Base-by-base conservation (phyloP, 805 yeast species). In the Suhomyces canberraensis region DNA sequence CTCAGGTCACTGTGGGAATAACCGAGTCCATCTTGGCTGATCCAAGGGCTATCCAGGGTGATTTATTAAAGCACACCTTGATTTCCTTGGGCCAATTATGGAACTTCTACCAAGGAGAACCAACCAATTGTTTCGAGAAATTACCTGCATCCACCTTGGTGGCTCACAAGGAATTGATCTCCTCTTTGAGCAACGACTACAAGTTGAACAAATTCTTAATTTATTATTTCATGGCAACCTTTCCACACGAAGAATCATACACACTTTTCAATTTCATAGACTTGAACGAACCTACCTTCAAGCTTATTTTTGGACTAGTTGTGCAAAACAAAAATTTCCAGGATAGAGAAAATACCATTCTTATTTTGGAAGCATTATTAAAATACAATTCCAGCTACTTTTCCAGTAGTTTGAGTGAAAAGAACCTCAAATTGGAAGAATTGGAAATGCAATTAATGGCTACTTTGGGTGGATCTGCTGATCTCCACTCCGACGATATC, bases 381-480 rank as follows among this genome's bases (percentile, higher is more conserved):
- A 47, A 47, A 25, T 11, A 35, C 9, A 43, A 63, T 41, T 27
- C 41, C n/a, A 48, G 45, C 11, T 41, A 45, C 21, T 58, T 66
- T 36, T 21, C 34, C 9, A 31, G 46, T 19, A 27, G 37, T 4
- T 54, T 66, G 44, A 42, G 45, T 14, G 33, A 35, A 0, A 31
- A 40, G 36, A 41, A 45, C 16, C 39, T 52, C 31, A 48, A 51
- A 16, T 31, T 67, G 17, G 43, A 54, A 14, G 71, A 64, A 16
- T 59, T 69, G 47, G 74, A 68, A 63, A 75, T 88, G 69, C 70
- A 73, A 36, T 62, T 87, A 31, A 84, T 86, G 60, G 72, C 83
- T 1, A 79, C 90, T 0, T 60, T 88, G 35, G 48, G 60, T 18
- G 49, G 46, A 9, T 43, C 52, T 11, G 33, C 34, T 22, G 48